These are phyloP conservation scores for Quercus suber DNA, from an alignment of 306 rosid species.

Conservation along the genomic window DNA sequence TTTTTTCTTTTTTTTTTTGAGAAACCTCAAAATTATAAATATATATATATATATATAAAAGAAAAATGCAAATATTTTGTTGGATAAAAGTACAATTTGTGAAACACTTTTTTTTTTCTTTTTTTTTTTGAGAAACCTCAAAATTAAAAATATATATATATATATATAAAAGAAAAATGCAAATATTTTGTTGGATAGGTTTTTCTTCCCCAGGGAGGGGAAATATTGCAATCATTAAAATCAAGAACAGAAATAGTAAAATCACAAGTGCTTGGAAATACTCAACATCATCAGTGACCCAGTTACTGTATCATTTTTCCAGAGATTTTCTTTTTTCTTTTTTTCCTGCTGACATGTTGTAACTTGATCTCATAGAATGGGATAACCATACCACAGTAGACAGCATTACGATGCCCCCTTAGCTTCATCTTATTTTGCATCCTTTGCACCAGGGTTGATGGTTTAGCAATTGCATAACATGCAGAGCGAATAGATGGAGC, in stretches of 20 bases:
- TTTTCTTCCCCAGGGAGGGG: no score
- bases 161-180: neutral
- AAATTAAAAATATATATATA: neutral
- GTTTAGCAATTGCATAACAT: slow-evolving; percentile 87
- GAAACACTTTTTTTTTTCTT: no score
- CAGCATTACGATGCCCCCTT: slow-evolving; percentile 90
- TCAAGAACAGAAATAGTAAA: neutral
- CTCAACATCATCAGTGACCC: slow-evolving; percentile 1
- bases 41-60: neutral
- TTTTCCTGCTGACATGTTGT: neutral
- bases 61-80: no score
- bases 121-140: neutral
- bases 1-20: no score
- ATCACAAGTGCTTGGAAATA: neutral
- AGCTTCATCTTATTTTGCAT: slow-evolving; percentile 81
- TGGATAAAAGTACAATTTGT: neutral
- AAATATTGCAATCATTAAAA: neutral
- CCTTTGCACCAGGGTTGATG: slow-evolving; percentile 85
- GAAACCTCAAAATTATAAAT: neutral
- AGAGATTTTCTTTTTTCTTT: neutral
- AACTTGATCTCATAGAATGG: slow-evolving; percentile 6
- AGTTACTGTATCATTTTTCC: slow-evolving; percentile 22
- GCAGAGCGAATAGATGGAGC: slow-evolving; percentile 86
- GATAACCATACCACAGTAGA: slow-evolving; percentile 75
- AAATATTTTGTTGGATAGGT: no score